Percentiles rank a stretch among this genome's conserved stretches.
phyloP scores from a whole-genome alignment of 345 rosid genomes.

The Abelmoschus esculentus region DNA sequence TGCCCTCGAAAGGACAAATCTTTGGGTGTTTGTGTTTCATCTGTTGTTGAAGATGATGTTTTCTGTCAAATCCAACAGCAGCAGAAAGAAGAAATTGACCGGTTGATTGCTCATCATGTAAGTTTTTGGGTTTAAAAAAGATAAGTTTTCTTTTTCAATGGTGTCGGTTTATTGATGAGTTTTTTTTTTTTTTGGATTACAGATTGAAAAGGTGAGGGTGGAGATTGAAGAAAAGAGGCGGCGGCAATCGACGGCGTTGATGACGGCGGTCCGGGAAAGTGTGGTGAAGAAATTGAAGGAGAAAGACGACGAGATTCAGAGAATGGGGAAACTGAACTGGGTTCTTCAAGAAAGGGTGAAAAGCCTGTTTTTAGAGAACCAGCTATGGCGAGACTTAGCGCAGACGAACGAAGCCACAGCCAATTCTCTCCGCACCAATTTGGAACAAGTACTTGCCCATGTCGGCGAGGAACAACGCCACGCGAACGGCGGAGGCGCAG shows the following conservation, averaged over 20 bases:
- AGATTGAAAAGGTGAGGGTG: constrained; percentile 47
- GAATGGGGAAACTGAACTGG: constrained; percentile 51
- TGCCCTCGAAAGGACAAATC: background rate
- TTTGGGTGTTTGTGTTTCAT: no score
- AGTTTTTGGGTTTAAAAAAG: background rate
- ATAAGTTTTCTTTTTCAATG: background rate
- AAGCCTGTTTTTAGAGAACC: constrained; percentile 45
- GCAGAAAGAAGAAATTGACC: constrained; percentile 52
- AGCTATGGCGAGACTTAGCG: constrained; percentile 59
- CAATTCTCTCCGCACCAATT: constrained; percentile 44
- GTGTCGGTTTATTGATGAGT: background rate
- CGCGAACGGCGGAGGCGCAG: constrained; percentile 18
- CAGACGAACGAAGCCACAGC: constrained; percentile 67
- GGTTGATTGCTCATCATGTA: constrained; percentile 45
- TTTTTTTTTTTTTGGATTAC: background rate
- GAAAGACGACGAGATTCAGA: constrained; percentile 57
- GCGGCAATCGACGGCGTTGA: constrained; percentile 47
- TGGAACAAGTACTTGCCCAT: constrained; percentile 57
- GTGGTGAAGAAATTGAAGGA: constrained; percentile 40
- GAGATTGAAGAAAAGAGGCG: constrained; percentile 54
- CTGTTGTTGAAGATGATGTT: constrained; percentile 23
- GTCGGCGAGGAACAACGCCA: constrained; percentile 27
- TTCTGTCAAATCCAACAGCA: constrained; percentile 46
- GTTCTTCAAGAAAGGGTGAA: constrained; percentile 56
- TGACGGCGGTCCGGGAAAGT: constrained; percentile 36